Percentiles rank a stretch among this genome's conserved stretches.
These are phyloP conservation scores for Scutellaria galericulata DNA, from an alignment of 257 asterid genomes.

Conservation along the genomic window DNA sequence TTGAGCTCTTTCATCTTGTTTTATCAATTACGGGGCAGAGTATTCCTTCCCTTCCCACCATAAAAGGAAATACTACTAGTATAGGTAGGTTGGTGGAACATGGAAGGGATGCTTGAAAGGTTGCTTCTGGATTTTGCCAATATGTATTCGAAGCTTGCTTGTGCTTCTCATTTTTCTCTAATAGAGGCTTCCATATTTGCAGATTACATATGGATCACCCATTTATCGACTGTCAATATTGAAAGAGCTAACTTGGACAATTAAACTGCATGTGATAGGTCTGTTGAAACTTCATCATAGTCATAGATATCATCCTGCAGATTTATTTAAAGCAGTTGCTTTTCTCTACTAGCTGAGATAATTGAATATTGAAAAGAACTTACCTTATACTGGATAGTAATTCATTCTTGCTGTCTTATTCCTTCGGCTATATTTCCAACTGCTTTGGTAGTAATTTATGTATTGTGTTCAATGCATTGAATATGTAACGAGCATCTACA, in stretches of 20 bases:
- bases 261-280: conserved; percentile 75
- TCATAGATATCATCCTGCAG: conserved; percentile 24
- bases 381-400: not conserved
- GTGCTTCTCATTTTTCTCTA: conserved; percentile 30
- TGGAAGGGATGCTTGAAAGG: not conserved
- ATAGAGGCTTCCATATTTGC: conserved; percentile 34
- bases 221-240: conserved; percentile 58
- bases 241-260: conserved; percentile 60
- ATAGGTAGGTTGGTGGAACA: conserved; percentile 12
- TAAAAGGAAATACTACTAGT: conserved; percentile 10
- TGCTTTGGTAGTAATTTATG: not conserved
- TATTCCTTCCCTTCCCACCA: conserved; percentile 7
- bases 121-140: conserved; percentile 22
- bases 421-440: not conserved
- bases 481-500: not conserved
- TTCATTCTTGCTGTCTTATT: conserved; percentile 9
- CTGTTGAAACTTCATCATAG: conserved; percentile 26
- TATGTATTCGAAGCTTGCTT: conserved; percentile 19
- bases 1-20: conserved; percentile 24
- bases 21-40: not conserved
- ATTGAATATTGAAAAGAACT: not conserved
- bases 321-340: conserved; percentile 15
- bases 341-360: not conserved
- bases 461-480: not conserved
- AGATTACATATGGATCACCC: conserved; percentile 86